Conservation (phyloP, 306 rosid genomes). For the Calophaca sinica region DNA sequence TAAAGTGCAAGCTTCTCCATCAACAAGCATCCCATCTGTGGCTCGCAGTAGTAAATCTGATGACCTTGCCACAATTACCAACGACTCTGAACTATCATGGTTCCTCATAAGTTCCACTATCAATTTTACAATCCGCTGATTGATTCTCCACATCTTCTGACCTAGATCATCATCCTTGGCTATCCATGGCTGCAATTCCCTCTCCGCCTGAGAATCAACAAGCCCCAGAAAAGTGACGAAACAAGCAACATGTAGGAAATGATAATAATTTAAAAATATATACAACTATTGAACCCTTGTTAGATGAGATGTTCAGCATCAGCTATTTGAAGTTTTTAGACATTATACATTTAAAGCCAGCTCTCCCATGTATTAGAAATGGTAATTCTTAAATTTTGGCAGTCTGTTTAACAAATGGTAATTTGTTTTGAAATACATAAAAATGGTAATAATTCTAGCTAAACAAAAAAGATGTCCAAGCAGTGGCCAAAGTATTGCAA, state of each 20-base stretch:
- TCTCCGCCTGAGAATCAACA: constrained; percentile 77
- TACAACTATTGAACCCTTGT: constrained; percentile 24
- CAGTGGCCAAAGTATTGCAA: constrained; percentile 30
- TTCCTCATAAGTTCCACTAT: constrained; percentile 96
- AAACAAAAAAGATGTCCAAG: constrained; percentile 38
- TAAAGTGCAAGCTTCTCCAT: constrained; percentile 98
- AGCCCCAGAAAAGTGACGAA: constrained; percentile 53
- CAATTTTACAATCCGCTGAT: constrained; percentile 88
- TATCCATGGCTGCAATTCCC: constrained; percentile 97
- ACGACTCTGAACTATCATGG: constrained; percentile 81
- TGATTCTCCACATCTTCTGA: constrained; percentile 96
- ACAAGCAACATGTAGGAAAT: constrained; percentile 43
- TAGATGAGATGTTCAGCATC: constrained; percentile 36
- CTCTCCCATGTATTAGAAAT: constrained; percentile 23
- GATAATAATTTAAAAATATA: constrained; percentile 31
- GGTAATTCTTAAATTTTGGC: constrained; percentile 5
- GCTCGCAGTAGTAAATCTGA: constrained; percentile 95
- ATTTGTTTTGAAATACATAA: background rate
- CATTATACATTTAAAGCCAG: background rate
- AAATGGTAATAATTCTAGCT: constrained; percentile 1
- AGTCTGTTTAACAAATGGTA: constrained; percentile 18
- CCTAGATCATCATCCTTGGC: constrained; percentile 93
- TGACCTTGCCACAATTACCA: constrained; percentile 90
- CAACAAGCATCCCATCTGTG: constrained; percentile 97
- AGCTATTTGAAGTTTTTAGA: constrained; percentile 26